phyloP scores from a whole-genome alignment of 208 protist genomes.

The Trypanosoma caninum region DNA sequence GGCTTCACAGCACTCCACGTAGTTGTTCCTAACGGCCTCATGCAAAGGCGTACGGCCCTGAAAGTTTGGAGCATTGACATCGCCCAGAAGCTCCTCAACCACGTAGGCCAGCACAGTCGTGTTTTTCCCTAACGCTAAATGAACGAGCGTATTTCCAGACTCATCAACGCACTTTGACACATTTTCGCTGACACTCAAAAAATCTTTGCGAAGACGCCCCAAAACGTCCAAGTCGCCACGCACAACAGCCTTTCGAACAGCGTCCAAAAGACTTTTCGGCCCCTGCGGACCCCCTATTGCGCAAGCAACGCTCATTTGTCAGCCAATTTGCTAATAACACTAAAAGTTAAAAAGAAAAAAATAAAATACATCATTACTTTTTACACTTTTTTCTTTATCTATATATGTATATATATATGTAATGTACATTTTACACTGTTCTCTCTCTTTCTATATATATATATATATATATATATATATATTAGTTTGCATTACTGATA shows the following conservation, averaged over 20 bases:
- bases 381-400: too few relatives aligned
- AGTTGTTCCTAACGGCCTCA: conserved; percentile 83
- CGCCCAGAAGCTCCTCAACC: conserved; percentile 54
- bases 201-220: conserved; percentile 58
- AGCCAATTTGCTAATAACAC: background rate
- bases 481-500: background rate
- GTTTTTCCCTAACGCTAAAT: conserved; percentile 75
- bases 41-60: conserved; percentile 87
- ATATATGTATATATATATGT: conserved; percentile 6
- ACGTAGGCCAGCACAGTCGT: conserved; percentile 62
- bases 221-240: conserved; percentile 71
- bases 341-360: conserved; percentile 2
- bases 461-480: background rate
- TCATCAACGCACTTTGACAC: conserved; percentile 83
- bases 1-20: conserved; percentile 72
- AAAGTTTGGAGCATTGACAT: conserved; percentile 76
- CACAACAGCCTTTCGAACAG: conserved; percentile 61
- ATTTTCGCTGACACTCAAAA: conserved; percentile 76
- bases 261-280: conserved; percentile 81
- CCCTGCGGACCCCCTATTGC: conserved; percentile 77
- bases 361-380: conserved; percentile 3
- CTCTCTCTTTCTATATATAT: conserved; percentile 5
- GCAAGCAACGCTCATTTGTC: background rate
- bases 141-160: conserved; percentile 80
- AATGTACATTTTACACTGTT: too few relatives aligned